Conservation (phyloP, 768 basidiomycete genomes). For the Amanita phalloides region DNA sequence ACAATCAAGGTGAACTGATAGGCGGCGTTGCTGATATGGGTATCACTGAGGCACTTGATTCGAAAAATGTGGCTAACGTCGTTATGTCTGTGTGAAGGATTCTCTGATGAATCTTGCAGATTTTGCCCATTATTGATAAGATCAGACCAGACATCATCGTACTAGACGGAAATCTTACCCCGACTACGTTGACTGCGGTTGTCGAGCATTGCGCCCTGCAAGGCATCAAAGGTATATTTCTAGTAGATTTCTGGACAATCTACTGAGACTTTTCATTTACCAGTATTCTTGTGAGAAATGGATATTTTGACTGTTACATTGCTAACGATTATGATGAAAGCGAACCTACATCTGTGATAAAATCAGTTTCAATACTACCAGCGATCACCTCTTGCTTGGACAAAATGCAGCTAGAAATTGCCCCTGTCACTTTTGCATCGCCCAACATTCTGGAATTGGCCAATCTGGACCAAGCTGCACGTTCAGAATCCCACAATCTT, state of each 20-base stretch:
- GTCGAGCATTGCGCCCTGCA: conserved; percentile 38
- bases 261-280: conserved; percentile 3
- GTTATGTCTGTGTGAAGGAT: not conserved
- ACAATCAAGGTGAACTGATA: conserved; percentile 56
- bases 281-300: conserved; percentile 67
- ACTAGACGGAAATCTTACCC: conserved; percentile 66
- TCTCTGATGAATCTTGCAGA: conserved; percentile 23
- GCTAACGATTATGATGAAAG: conserved; percentile 24
- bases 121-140: conserved; percentile 34
- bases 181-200: conserved; percentile 38
- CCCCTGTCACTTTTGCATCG: conserved; percentile 62
- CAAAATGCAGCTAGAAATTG: conserved; percentile 10
- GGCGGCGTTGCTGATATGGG: conserved; percentile 94
- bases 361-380: conserved; percentile 61
- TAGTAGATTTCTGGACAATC: not conserved
- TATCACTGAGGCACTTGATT: conserved; percentile 41
- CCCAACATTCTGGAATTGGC: conserved; percentile 80
- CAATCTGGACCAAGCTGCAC: conserved; percentile 42
- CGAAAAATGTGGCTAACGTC: conserved; percentile 27
- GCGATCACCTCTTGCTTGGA: conserved; percentile 36
- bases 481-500: conserved; percentile 33
- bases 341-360: conserved; percentile 89
- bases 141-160: conserved; percentile 51
- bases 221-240: conserved; percentile 41
- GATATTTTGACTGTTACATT: not conserved